phyloP scores from a whole-genome alignment of 2,329 filamentous ascomycete species.

The Thelonectria olida region DNA sequence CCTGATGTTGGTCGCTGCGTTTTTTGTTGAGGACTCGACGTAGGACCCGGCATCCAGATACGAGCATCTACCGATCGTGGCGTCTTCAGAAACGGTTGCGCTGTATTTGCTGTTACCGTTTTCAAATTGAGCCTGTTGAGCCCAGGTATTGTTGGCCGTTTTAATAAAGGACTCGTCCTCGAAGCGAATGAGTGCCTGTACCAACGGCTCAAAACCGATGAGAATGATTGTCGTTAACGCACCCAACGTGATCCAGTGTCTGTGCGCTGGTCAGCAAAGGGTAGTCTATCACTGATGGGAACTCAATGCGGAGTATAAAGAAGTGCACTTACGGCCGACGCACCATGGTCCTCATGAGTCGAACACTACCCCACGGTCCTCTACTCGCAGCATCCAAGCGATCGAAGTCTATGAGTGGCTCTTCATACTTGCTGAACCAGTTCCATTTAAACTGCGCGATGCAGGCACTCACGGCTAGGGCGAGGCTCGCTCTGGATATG shows the following conservation, averaged over 20 bases:
- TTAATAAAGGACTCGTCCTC: not conserved
- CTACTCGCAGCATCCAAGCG: conserved; percentile 29
- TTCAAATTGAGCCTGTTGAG: too few species aligned
- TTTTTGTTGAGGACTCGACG: not conserved
- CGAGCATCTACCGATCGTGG: not conserved
- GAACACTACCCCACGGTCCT: conserved; percentile 18
- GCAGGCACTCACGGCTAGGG: conserved; percentile 18
- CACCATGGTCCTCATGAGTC: conserved; percentile 7
- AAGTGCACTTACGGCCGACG: not conserved
- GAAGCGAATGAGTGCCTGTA: not conserved
- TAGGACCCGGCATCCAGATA: not conserved
- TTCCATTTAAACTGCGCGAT: conserved; percentile 30
- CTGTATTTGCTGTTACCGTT: not conserved
- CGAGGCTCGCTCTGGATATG: conserved; percentile 3
- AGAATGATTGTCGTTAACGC: conserved; percentile 10
- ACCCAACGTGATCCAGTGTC: not conserved
- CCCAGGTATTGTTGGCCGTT: not conserved
- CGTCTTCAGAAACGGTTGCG: not conserved
- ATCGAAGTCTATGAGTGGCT: conserved; percentile 25
- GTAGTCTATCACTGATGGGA: too few species aligned
- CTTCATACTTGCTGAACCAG: conserved; percentile 8
- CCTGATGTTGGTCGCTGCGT: not conserved
- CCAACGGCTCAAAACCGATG: conserved; percentile 16
- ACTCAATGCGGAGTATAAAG: too few species aligned
- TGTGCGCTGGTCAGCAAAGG: not conserved